Conservation (phyloP, 2,329 filamentous ascomycete species). For the Pestalotiopsis sp. region DNA sequence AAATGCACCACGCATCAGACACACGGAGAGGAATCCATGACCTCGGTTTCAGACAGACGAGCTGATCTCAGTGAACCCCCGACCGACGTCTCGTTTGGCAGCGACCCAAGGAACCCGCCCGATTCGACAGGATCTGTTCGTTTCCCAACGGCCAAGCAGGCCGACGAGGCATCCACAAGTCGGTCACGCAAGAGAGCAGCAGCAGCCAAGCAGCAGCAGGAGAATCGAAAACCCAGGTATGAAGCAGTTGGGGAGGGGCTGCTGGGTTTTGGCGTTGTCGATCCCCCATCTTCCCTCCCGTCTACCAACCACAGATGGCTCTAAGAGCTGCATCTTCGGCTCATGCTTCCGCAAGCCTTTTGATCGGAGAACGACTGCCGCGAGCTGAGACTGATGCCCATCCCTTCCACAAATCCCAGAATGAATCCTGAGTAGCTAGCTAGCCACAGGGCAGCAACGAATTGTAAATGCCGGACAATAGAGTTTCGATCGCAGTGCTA, state of each 20-base stretch:
- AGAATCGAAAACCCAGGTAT: neutral
- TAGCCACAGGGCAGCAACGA: neutral
- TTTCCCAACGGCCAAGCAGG: neutral
- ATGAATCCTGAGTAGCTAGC: neutral
- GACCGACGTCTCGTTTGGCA: neutral
- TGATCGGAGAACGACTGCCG: neutral
- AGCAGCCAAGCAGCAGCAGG: neutral
- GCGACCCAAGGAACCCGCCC: neutral
- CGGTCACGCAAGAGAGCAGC: neutral
- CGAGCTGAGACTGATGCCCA: neutral
- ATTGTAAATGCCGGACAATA: neutral
- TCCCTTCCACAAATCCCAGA: neutral
- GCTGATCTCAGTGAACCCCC: neutral
- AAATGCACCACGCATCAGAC: neutral
- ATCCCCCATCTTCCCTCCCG: neutral
- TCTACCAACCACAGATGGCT: neutral
- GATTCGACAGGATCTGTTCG: neutral
- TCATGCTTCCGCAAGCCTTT: neutral
- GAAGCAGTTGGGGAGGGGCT: neutral
- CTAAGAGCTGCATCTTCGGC: slow-evolving; percentile 6
- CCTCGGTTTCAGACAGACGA: neutral
- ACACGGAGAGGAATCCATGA: neutral
- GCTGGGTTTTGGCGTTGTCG: neutral
- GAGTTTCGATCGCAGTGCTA: neutral
- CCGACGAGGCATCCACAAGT: neutral